Base-by-base conservation (phyloP, 768 basidiomycete species). In the Hydnomerulius pinastri region DNA sequence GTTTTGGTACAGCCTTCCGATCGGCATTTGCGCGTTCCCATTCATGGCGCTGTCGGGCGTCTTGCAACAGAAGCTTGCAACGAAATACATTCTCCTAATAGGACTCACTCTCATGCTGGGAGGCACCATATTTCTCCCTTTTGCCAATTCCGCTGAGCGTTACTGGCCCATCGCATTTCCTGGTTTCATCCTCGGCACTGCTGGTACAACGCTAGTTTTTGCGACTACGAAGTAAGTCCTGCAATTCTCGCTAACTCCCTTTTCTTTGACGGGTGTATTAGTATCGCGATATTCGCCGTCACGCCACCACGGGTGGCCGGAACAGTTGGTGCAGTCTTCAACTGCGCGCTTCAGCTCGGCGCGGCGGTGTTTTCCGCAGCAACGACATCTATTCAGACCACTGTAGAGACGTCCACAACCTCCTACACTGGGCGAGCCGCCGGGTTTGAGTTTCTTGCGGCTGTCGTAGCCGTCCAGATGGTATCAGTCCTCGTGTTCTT, bases 281-380 rank as follows among this genome's bases (percentile, higher is more conserved):
- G 77, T 56, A 76, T 82, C 39, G 77, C 78, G 12, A 71, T 82
- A 33, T 74, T 83, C 63, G 73, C 70, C 50, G 72, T 72, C 30
- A 73, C 72, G 4, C 80, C 80, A 5, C 50, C 75, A 7, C 68
- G 70, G n/a, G 74, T 78, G 58, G 71, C 79, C 4, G 81, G 82
- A 33, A 77, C 75, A 4, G 73, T 81, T 13, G 78, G 78, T 17
- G 82, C 81, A 13, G 75, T 83, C 33, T 80, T 80, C 69, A 80
- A 79, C 49, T 72, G 74, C 20, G 76, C 77, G 10, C 71, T 81
- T 1, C 78, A 83, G 60, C 66, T 79, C 50, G 79, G 80, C 28
- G 72, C 72, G 9, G 81, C 82, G 6, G 66, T 78, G 18, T 79
- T 78, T 17, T 64, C 78, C 27, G 77, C 82, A 12, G 71, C 72